Base-by-base conservation (phyloP, 2,329 filamentous ascomycete species). In the Sporothrix globosa region DNA sequence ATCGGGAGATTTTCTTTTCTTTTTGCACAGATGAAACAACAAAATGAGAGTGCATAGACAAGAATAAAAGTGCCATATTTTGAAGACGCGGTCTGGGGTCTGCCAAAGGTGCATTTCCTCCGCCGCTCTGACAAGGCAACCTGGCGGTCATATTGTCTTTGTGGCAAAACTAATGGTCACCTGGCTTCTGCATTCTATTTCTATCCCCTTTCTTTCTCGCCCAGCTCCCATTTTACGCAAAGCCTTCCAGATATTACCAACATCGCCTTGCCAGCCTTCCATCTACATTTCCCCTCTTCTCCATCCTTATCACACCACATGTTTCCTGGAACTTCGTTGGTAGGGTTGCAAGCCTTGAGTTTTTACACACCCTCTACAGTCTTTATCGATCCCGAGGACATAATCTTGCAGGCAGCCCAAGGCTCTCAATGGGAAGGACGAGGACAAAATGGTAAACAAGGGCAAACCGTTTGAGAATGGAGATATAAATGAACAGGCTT, bases 341-440 rank as follows among this genome's bases (percentile, higher is more conserved):
- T 48, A 14, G 41, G 41, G 39, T 27, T 63, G 21, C 60, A 46
- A 46, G 41, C 44, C 44, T 63, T 63, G 60, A 48, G n/a, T 63
- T 66, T 67, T 67, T 67, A 39, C 63, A 67, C 63, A 67, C 48
- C 63, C 65, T 54, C 54, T 44, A 21, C 27, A 27, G 27, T 54
- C n/a, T n/a, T 44, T 48, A 52, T 46, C 52, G 52, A 68, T 68
- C 52, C 46, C 10, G 34, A 68, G 66, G 50, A 56, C 65, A 27
- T 34, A 44, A 67, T 67, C 65, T 54, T 67, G 65, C 65, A 67
- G 65, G 19, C 54, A 67, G 5, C 19, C 41, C 41, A 63, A 46
- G 60, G 41, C n/a, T 10, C 13, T 65, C 19, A 24, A 65, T 24
- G 61, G 61, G 44, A 65, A 56, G 7, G 41, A 44, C 7, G 39